Base-by-base conservation (phyloP, 2,329 filamentous ascomycete species). In the Aspergillus hortae region DNA sequence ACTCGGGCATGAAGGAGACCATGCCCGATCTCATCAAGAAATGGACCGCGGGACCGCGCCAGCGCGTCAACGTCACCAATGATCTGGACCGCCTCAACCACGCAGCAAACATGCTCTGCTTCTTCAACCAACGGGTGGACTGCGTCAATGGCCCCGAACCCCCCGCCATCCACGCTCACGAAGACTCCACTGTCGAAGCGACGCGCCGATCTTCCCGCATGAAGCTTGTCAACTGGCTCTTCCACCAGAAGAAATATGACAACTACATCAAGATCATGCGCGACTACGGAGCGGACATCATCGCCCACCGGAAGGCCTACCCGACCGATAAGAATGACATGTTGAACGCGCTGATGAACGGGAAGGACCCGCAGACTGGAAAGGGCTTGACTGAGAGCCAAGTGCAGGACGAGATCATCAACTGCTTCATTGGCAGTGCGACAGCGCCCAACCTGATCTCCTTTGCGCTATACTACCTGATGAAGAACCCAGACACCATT, bases 401-500 rank as follows among this genome's bases (percentile, higher is more conserved):
- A 53, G 78, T 88, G 45, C 77, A 86, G 44, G 83, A 88, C 66
- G 86, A 89, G 65, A 83, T 89, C 58, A 81, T 88, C 48, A 80
- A 80, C 2, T 87, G 89, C 74, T 79, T 87, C 38, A 66, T 69
- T 59, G 77, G 85, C 1, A 86, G 89, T 56, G 87, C 90, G 60
- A 91, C 88, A 0, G 87, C 87, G 0, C 83, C 84, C 1, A 86
- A 86, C 2, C 70, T 86, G 14, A 67, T 90, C 11, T 81, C 84
- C 0, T 90, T 88, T 61, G 70, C 79, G 0, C 81, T 88, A 46
- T 86, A 85, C 62, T 77, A 85, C 50, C 74, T 91, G 2, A 66
- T 88, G 33, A 84, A 84, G 64, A 77, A 86, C 58, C 86, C 86
- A 0, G 75, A 78, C 1, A 74, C 76, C 1, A 83, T 85, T 55